phyloP scores from a whole-genome alignment of 169 alveolate species.

The Neospora caninum region DNA sequence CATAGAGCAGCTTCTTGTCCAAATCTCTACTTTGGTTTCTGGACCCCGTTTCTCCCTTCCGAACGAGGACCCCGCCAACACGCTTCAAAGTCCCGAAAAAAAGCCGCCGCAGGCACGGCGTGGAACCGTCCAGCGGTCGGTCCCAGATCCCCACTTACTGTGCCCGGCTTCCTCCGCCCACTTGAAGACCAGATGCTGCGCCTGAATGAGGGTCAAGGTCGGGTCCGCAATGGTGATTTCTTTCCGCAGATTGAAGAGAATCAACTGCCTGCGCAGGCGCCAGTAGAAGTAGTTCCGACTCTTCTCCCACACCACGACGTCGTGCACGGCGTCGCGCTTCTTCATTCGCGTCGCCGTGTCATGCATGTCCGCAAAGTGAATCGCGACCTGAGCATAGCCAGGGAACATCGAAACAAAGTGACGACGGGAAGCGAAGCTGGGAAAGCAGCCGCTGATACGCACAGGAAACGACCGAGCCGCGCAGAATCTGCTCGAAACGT shows the following conservation, averaged over 20 bases:
- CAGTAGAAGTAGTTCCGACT: conserved; percentile 78
- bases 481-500: neutral
- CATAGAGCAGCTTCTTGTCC: too few relatives aligned
- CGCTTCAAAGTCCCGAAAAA: too few relatives aligned
- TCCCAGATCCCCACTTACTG: neutral
- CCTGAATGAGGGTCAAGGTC: conserved; percentile 32
- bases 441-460: neutral
- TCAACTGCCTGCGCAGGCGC: conserved; percentile 75
- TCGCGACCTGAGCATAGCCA: conserved; percentile 69
- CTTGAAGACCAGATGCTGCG: conserved; percentile 36
- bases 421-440: neutral
- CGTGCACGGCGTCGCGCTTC: conserved; percentile 75
- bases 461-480: neutral
- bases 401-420: neutral
- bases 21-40: too few relatives aligned
- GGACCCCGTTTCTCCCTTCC: too few relatives aligned
- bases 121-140: too few relatives aligned
- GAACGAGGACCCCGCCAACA: too few relatives aligned
- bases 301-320: conserved; percentile 80
- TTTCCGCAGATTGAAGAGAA: conserved; percentile 72
- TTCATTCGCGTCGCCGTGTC: conserved; percentile 83
- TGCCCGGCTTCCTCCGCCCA: conserved; percentile 69
- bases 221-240: conserved; percentile 54
- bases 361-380: conserved; percentile 81
- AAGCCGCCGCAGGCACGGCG: too few relatives aligned